phyloP scores from a whole-genome alignment of 2,329 filamentous ascomycete genomes.

The Sclerotiophoma versabilis region DNA sequence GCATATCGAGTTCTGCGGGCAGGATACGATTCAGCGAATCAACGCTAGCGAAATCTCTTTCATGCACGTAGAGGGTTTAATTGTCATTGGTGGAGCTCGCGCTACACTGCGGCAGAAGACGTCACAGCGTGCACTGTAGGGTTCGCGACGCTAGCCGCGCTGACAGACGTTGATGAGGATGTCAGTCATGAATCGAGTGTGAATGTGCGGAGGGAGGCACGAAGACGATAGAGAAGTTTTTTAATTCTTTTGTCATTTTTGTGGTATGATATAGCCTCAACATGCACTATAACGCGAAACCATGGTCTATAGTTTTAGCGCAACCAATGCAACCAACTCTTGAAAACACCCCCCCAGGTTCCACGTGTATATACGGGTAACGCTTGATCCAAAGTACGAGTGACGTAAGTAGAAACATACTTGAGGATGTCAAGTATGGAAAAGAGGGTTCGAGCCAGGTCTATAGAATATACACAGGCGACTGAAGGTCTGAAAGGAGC shows the following conservation, averaged over 20 bases:
- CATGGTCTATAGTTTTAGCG: slow-evolving; percentile 19
- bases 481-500: slow-evolving; percentile 38
- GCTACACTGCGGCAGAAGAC: slow-evolving; percentile 4
- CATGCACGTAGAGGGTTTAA: slow-evolving; percentile 8
- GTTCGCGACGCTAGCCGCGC: slow-evolving; percentile 6
- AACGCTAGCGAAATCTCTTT: slow-evolving; percentile 13
- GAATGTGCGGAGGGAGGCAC: neutral
- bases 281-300: slow-evolving; percentile 13
- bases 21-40: slow-evolving; percentile 4
- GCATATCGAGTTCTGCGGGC: slow-evolving; percentile 6
- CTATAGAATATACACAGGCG: slow-evolving; percentile 47
- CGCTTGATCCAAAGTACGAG: slow-evolving; percentile 11
- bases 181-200: neutral
- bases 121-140: slow-evolving; percentile 9
- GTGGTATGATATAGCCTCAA: slow-evolving; percentile 4
- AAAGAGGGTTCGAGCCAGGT: slow-evolving; percentile 30
- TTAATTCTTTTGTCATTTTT: slow-evolving; percentile 1
- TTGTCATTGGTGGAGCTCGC: slow-evolving; percentile 5
- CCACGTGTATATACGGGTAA: slow-evolving; percentile 12
- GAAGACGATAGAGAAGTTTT: neutral
- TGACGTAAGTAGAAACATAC: slow-evolving; percentile 19
- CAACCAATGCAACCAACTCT: slow-evolving; percentile 16
- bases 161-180: slow-evolving; percentile 1
- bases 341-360: slow-evolving; percentile 15
- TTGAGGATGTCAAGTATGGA: slow-evolving; percentile 12